A percentile compares a stretch with the other conserved stretches of the same genome.
Conservation (phyloP, 768 basidiomycete species). For the Termitomyces heimii region DNA sequence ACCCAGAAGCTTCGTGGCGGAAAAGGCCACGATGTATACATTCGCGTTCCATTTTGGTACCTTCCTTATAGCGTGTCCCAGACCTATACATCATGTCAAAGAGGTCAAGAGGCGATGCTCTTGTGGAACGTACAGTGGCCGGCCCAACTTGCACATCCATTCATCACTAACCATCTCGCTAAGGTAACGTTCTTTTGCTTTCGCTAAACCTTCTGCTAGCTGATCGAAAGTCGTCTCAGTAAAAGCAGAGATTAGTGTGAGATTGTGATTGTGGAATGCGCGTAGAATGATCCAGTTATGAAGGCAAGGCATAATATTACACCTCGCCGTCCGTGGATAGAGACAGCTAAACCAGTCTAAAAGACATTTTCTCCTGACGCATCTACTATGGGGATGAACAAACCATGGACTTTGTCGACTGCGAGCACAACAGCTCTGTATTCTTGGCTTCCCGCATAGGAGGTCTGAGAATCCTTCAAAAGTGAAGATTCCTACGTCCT, state of each 20-base stretch:
- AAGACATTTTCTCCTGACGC: not conserved
- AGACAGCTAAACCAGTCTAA: not conserved
- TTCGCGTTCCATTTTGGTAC: not conserved
- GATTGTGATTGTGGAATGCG: fast-evolving
- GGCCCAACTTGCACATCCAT: not conserved
- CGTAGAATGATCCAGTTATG: not conserved
- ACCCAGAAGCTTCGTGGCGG: not conserved
- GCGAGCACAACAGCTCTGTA: not conserved
- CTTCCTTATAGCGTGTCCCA: not conserved
- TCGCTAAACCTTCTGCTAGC: not conserved
- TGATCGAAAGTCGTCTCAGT: not conserved
- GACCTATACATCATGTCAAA: not conserved
- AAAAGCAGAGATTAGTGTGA: not conserved
- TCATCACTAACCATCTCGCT: not conserved
- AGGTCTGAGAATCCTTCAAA: not conserved
- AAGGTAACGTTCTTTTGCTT: not conserved
- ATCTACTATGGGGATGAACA: fast-evolving
- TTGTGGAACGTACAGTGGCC: not conserved
- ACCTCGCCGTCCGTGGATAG: not conserved
- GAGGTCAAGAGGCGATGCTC: not conserved
- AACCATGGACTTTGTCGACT: not conserved
- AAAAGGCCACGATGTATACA: not conserved
- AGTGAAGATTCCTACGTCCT: not conserved
- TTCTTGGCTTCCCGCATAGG: not conserved
- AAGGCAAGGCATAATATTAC: not conserved